Percentiles rank a stretch among this genome's conserved stretches.
These are phyloP conservation scores for Rhodotorula sp. DNA, from an alignment of 1,284 basidiomycete genomes.

Conservation along the genomic window DNA sequence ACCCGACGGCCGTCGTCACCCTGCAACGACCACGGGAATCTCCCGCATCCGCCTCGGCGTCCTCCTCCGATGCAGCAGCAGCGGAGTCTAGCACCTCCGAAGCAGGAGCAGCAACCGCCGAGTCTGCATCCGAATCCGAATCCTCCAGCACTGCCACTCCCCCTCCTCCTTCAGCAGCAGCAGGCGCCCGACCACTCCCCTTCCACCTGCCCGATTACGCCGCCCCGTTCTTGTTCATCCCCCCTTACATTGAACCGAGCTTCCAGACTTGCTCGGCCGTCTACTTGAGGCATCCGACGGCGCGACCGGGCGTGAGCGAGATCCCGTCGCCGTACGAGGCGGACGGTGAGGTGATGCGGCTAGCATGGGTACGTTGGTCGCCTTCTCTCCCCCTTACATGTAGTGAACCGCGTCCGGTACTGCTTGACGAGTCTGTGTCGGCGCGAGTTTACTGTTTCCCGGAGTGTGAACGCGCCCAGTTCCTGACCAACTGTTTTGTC, in stretches of 20 bases:
- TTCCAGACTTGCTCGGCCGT: slow-evolving; percentile 89
- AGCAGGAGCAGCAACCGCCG: slow-evolving; percentile 23
- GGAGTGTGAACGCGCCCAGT: not conserved
- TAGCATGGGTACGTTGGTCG: slow-evolving; percentile 63
- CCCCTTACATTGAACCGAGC: slow-evolving; percentile 88
- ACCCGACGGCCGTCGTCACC: slow-evolving; percentile 67
- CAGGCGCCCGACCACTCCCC: slow-evolving; percentile 37
- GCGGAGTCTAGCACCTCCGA: slow-evolving; percentile 17
- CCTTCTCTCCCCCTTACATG: not conserved
- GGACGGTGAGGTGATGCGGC: slow-evolving; percentile 79
- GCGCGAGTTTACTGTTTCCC: not conserved
- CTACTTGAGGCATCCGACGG: slow-evolving; percentile 93
- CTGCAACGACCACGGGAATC: slow-evolving; percentile 11
- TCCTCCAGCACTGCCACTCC: slow-evolving; percentile 32
- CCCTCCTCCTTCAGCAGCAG: slow-evolving; percentile 16
- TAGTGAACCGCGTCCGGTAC: not conserved
- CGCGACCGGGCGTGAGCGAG: slow-evolving; percentile 86
- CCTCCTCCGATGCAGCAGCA: slow-evolving; percentile 18
- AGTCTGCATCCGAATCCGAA: slow-evolving; percentile 13
- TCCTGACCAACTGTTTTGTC: not conserved
- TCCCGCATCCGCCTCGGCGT: slow-evolving; percentile 13
- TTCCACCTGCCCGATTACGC: slow-evolving; percentile 87
- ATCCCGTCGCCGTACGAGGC: slow-evolving; percentile 91
- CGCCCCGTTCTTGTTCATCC: slow-evolving; percentile 89
- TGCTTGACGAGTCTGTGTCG: no score